Evolutionary conservation across 441 rosid genomes (phyloP).

Genomic region (Pelargonium cotyledonis): DNA sequence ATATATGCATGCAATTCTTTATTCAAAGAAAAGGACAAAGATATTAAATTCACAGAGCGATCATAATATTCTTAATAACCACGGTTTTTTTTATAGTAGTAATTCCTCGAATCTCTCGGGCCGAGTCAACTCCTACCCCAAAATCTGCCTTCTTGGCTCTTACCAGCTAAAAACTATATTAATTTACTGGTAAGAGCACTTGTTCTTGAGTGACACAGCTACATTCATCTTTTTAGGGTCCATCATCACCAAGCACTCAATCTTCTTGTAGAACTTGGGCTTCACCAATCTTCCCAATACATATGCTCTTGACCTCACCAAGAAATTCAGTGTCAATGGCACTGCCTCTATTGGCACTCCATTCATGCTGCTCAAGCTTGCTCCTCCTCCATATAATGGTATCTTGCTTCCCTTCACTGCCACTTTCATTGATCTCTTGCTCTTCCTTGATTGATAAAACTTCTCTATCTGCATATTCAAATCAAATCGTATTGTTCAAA

Average conservation of each 20-base stretch:
- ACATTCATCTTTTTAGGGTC: slow-evolving; percentile 55
- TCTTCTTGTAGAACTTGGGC: slow-evolving; percentile 65
- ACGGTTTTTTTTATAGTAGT: no score
- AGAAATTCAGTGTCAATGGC: slow-evolving; percentile 46
- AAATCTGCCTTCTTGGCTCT: no score
- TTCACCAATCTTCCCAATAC: slow-evolving; percentile 85
- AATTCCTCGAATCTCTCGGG: no score
- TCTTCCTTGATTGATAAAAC: slow-evolving; percentile 76
- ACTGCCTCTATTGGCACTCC: slow-evolving; percentile 49
- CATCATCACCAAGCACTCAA: slow-evolving; percentile 52
- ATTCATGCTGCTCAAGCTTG: slow-evolving; percentile 45
- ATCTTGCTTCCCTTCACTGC: slow-evolving; percentile 56
- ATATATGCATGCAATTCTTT: neutral
- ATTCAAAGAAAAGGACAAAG: neutral
- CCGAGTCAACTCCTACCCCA: no score
- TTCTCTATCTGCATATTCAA: neutral
- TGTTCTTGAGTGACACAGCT: slow-evolving; percentile 30
- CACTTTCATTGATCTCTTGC: slow-evolving; percentile 54
- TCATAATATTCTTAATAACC: neutral
- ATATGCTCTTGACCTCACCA: slow-evolving; percentile 63
- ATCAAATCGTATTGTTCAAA: no score
- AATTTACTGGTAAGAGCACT: neutral
- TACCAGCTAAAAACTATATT: no score
- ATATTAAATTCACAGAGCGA: neutral
- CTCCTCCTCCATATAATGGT: slow-evolving; percentile 83